A percentile compares a stretch with the other conserved stretches of the same genome.
phyloP scores from a whole-genome alignment of 768 basidiomycete species.

The Tulasnella sp. region DNA sequence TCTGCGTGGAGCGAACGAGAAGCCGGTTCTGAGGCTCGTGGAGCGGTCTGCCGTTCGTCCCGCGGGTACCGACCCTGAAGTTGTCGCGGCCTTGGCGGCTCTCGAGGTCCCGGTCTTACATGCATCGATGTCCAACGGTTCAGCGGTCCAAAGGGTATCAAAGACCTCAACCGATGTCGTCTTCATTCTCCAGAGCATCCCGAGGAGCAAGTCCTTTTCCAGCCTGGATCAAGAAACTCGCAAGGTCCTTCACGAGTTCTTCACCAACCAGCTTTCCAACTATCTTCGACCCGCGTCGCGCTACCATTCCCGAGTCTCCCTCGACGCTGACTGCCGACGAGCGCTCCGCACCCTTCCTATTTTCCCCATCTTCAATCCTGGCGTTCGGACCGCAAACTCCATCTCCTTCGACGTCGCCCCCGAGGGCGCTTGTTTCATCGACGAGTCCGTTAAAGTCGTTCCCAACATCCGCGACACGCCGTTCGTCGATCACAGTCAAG shows the following conservation, averaged over 20 bases:
- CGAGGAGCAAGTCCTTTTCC: neutral
- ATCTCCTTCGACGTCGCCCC: neutral
- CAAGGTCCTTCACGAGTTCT: neutral
- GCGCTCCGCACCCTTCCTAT: conserved; percentile 14
- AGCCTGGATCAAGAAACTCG: neutral
- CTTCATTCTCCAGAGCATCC: neutral
- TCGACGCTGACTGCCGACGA: neutral
- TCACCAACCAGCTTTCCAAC: neutral
- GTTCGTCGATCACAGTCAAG: conserved; percentile 9
- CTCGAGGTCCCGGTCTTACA: neutral
- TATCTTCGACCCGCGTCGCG: neutral
- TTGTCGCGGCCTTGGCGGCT: neutral
- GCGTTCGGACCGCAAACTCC: neutral
- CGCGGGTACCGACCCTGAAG: neutral
- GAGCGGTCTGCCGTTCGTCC: neutral
- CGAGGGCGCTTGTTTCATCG: neutral
- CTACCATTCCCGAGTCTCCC: neutral
- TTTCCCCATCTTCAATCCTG: conserved; percentile 24
- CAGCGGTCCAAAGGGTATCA: neutral
- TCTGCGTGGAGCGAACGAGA: neutral
- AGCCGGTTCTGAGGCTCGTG: neutral
- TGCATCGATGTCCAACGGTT: neutral
- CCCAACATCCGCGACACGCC: neutral
- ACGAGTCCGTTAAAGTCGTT: conserved; percentile 22
- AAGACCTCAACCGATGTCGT: neutral